phyloP scores from a whole-genome alignment of 169 alveolate genomes.

The Plasmodium vinckei region DNA sequence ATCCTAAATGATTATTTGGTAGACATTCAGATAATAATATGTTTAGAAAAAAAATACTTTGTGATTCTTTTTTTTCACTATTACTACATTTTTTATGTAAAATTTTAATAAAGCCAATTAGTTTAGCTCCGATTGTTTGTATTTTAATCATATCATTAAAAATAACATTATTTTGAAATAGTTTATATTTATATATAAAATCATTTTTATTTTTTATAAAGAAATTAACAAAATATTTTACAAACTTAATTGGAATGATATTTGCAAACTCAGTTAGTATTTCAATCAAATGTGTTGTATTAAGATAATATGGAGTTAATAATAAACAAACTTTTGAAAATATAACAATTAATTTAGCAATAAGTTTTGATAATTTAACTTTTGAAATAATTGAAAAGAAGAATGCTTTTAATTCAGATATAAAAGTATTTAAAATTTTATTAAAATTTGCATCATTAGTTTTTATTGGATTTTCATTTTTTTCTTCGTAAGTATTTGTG shows the following conservation, averaged over 20 bases:
- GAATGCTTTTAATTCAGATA: conserved; percentile 32
- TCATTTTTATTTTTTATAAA: conserved; percentile 26
- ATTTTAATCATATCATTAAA: conserved; percentile 43
- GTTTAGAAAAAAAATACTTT: conserved; percentile 16
- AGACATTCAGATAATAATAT: conserved; percentile 43
- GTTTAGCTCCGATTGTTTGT: conserved; percentile 62
- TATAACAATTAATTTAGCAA: not conserved
- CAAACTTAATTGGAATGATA: conserved; percentile 7
- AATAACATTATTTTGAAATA: conserved; percentile 50
- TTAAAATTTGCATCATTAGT: conserved; percentile 27
- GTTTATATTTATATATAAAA: conserved; percentile 51
- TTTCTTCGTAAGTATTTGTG: not conserved
- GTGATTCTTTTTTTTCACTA: conserved; percentile 19
- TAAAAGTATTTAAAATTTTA: conserved; percentile 29
- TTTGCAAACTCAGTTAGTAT: conserved; percentile 34
- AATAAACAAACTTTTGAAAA: conserved; percentile 37
- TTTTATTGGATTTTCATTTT: not conserved
- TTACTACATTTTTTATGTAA: conserved; percentile 38
- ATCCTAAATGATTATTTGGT: conserved; percentile 54
- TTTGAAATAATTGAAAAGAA: conserved; percentile 33
- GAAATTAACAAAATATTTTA: conserved; percentile 11
- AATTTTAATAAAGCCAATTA: conserved; percentile 56
- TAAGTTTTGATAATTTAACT: conserved; percentile 3
- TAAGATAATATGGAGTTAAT: conserved; percentile 45
- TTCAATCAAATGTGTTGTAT: conserved; percentile 27